A percentile compares a stretch with the other conserved stretches of the same genome.
Evolutionary conservation across 73 alveolate genomes (phyloP).

Genomic region (Uronychia binucleata): DNA sequence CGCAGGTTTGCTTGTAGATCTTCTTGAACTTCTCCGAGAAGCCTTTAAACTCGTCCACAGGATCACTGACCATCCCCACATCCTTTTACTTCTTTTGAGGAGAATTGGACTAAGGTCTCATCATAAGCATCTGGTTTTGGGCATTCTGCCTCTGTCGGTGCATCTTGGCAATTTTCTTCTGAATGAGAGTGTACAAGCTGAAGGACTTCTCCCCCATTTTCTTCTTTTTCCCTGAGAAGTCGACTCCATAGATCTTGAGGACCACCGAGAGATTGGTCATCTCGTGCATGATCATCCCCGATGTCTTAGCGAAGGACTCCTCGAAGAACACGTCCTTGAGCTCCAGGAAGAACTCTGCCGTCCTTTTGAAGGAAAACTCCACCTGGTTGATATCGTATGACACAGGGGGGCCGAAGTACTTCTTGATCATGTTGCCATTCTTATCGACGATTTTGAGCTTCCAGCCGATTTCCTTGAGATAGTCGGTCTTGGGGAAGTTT

Average conservation of each 20-base stretch:
- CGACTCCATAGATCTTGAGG: neutral
- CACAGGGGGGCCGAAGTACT: neutral
- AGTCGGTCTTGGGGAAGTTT: neutral
- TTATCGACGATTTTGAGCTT: neutral
- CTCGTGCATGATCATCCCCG: neutral
- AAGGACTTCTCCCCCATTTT: neutral
- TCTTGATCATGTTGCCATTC: neutral
- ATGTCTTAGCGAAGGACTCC: neutral
- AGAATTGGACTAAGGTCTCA: neutral
- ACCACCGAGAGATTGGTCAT: neutral
- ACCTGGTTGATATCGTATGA: neutral
- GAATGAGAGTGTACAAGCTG: neutral
- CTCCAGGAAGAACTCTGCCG: neutral
- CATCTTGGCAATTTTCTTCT: neutral
- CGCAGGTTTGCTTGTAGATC: neutral
- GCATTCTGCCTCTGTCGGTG: neutral
- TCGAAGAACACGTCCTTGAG: neutral
- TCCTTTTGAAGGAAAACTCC: neutral
- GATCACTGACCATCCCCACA: neutral
- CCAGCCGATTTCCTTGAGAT: neutral
- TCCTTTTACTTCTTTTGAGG: neutral
- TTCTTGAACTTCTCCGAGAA: neutral
- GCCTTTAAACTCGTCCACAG: neutral
- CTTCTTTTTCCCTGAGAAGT: neutral
- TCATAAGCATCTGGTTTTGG: neutral